These are phyloP conservation scores for Phytophthora pisi DNA, from an alignment of 352 stramenopile species.

Conservation along the genomic window DNA sequence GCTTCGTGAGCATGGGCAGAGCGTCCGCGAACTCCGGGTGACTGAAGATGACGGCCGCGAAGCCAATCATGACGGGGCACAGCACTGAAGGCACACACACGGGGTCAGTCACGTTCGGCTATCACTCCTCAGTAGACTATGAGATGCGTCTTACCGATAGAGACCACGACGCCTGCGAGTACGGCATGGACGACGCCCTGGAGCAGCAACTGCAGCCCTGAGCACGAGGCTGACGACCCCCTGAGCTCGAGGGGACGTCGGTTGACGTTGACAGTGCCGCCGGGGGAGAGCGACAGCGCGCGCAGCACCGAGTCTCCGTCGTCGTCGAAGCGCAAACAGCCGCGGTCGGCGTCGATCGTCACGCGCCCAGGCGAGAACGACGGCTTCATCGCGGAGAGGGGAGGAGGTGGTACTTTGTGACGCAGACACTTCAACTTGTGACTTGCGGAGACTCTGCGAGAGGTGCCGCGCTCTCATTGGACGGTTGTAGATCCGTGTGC, in stretches of 20 bases:
- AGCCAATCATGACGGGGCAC: slow-evolving; percentile 79
- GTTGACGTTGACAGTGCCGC: neutral
- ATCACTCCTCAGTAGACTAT: neutral
- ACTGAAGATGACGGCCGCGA: slow-evolving; percentile 95
- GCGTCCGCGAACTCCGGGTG: slow-evolving; percentile 55
- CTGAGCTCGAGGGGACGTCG: neutral
- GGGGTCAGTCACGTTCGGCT: neutral
- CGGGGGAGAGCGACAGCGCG: slow-evolving; percentile 27
- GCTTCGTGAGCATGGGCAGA: slow-evolving; percentile 84
- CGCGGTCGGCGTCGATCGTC: slow-evolving; percentile 41
- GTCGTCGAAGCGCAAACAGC: slow-evolving; percentile 42
- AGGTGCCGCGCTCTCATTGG: neutral
- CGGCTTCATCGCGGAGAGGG: slow-evolving; percentile 37
- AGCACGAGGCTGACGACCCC: neutral
- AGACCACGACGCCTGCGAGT: slow-evolving; percentile 90
- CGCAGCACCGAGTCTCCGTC: slow-evolving; percentile 37
- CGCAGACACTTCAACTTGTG: neutral
- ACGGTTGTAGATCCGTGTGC: neutral
- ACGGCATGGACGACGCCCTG: slow-evolving; percentile 63
- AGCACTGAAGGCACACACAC: slow-evolving; percentile 33
- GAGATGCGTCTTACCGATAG: slow-evolving; percentile 54
- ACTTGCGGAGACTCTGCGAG: no score
- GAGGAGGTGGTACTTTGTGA: no score
- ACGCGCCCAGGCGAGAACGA: slow-evolving; percentile 52
- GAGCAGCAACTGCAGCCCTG: slow-evolving; percentile 26